Evolutionary conservation across 129 eudicot genomes (phyloP).

Genomic region (Ambrosia trifida): DNA sequence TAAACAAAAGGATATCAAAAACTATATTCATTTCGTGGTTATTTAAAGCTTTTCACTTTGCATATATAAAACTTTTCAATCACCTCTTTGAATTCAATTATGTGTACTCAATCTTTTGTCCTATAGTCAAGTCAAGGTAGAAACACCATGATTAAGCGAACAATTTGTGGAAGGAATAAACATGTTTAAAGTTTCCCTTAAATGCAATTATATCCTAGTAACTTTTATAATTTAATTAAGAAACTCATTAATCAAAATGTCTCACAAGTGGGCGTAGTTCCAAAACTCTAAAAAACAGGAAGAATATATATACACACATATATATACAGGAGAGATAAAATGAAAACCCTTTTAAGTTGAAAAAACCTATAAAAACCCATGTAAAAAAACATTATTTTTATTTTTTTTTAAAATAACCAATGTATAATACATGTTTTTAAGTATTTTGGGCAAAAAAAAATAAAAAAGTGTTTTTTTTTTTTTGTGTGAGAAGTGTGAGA

Average conservation of each 20-base stretch:
- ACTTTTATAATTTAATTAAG: slow-evolving; percentile 1
- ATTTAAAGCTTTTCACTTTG: neutral
- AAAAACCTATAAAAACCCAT: too few species aligned
- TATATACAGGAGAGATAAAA: too few species aligned
- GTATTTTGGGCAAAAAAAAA: too few species aligned
- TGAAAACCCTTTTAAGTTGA: too few species aligned
- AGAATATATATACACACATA: too few species aligned
- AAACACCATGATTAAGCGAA: slow-evolving; percentile 35
- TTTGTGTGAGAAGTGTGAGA: too few species aligned
- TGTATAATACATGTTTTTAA: too few species aligned
- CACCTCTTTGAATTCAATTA: neutral
- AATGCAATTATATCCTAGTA: slow-evolving; percentile 30
- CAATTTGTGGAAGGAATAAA: slow-evolving; percentile 26
- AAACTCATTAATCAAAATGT: slow-evolving; percentile 9
- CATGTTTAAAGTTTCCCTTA: slow-evolving; percentile 23
- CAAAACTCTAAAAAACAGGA: neutral
- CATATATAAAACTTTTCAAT: neutral
- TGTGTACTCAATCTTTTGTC: neutral
- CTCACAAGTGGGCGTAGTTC: slow-evolving; percentile 2
- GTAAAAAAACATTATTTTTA: too few species aligned
- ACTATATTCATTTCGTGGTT: neutral
- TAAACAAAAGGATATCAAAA: neutral
- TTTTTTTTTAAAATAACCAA: too few species aligned
- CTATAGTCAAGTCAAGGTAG: slow-evolving; percentile 28
- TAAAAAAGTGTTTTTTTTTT: too few species aligned